A percentile compares a stretch with the other conserved stretches of the same genome.
These are phyloP conservation scores for Tricholoma sp. DNA, from an alignment of 768 basidiomycete species.

Conservation along the genomic window DNA sequence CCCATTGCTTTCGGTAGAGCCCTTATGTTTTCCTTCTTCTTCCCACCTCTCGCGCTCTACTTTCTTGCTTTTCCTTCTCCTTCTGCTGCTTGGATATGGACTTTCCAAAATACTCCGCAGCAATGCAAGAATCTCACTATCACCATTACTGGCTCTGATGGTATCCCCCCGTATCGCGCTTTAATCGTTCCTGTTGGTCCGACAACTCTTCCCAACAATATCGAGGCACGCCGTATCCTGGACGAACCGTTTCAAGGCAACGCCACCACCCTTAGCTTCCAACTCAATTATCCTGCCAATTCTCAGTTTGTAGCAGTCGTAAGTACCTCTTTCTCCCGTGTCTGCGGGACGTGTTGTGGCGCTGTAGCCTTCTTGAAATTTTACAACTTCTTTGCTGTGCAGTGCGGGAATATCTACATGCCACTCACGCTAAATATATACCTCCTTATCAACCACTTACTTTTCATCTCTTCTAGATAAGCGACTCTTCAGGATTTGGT, in stretches of 20 bases:
- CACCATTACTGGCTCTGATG: conserved; percentile 47
- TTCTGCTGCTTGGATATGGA: conserved; percentile 40
- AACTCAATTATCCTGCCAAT: conserved; percentile 57
- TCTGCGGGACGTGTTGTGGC: neutral
- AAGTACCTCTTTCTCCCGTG: conserved; percentile 26
- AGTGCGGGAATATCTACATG: too few species aligned
- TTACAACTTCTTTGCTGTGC: neutral
- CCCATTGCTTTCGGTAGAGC: neutral
- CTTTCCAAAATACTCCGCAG: conserved; percentile 41
- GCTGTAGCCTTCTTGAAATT: neutral
- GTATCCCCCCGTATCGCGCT: conserved; percentile 61
- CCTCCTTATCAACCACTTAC: neutral
- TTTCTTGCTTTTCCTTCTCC: conserved; percentile 25
- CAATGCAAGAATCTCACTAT: conserved; percentile 68
- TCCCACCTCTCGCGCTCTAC: conserved; percentile 14
- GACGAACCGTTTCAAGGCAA: conserved; percentile 46
- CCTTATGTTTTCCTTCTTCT: conserved; percentile 8
- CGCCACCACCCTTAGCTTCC: conserved; percentile 40
- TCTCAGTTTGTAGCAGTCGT: conserved; percentile 78
- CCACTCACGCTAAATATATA: neutral
- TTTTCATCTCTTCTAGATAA: conserved; percentile 37
- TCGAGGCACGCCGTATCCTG: conserved; percentile 60
- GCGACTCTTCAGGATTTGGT: conserved; percentile 58
- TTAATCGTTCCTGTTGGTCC: conserved; percentile 67
- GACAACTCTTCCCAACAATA: conserved; percentile 51